Evolutionary conservation across 192 early-diverging fungal genomes (phyloP), one percentile per base, ranked within the genome.

Genomic region (Gigaspora rosea): DNA sequence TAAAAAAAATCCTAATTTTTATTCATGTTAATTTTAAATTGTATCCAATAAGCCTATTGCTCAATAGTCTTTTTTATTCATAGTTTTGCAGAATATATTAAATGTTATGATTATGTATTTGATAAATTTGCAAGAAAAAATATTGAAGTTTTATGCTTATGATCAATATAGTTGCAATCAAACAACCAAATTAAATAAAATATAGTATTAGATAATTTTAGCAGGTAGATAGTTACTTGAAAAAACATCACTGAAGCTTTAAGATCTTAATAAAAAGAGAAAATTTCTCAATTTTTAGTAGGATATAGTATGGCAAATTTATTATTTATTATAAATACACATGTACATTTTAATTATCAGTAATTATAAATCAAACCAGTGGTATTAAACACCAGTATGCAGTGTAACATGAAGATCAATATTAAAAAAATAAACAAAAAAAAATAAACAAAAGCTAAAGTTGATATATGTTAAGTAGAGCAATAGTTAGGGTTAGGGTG

Each of bases 151-250:
- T 82, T n/a, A 82, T 41, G 85, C 75, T 13, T 88, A 81, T 70
- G 91, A 93, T 78, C 89, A 92, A 79, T 83, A 91, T 64, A 91
- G 92, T 56, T 90, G 85, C 74, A 91, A 91, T 18, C 70, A 88
- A 76, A 93, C 92, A 12, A 61, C 61, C 73, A 76, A 80, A 73
- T 36, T 18, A 11, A 52, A 65, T 73, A 81, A 83, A 33, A 74
- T 16, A 81, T 52, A 87, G 90, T 22, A n/a, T n/a, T n/a, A n/a
- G n/a, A n/a, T n/a, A 69, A 80, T 32, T 83, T 84, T 57, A 80
- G 83, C 61, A 84, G 89, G 20, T 88, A 82, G 59, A 76, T 77
- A 13, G 83, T 81, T 18, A 83, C 81, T 22, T 76, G 81, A 48
- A 80, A 78, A n/a, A 87, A 90, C 61, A 82, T 90, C 33, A 84